Evolutionary conservation across 352 stramenopile species (phyloP), one percentile per base, ranked within the genome.

Genomic region (Stramenopiles sp.): DNA sequence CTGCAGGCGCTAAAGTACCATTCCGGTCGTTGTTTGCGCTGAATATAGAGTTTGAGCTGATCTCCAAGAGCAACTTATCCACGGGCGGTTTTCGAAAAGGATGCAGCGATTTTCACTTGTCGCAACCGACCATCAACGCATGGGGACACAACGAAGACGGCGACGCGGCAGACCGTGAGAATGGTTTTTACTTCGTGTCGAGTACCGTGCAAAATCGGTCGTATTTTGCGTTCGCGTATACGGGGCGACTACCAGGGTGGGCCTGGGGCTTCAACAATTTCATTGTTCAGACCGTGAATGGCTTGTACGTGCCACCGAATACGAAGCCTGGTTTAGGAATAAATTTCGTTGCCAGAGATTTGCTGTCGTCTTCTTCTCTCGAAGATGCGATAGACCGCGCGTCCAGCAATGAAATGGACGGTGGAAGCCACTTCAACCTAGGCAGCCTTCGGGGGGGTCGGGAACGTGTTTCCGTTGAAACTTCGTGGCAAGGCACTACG

Each of bases 131-230:
- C 25, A 63, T 63, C 12, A 63, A 63, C 25, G 12, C 12, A 18
- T 63, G 43, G 43, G 43, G 43, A 12, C 43, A 63, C 25, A 63
- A 63, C 25, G 43, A 63, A 63, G 43, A 63, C 25, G 43, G 43
- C 25, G 43, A 63, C 25, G 25, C 25, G 12, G 25, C 12, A 18
- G 43, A 63, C 25, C 12, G 25, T 18, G 43, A 63, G 25, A 63
- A 63, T 63, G 43, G 43, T 63, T 63, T 63, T 63, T 63, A 63
- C 25, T 63, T 63, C 25, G 43, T 63, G 12, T 63, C 43, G 25
- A 18, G 12, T 18, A 63, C 43, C 12, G 25, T 63, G 12, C 12
- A 63, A 18, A 63, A 63, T 63, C 43, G 25, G 25, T 18, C 12
- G 12, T 63, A 63, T 63, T 63, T 63, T 63, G 43, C 43, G 25